phyloP scores from a whole-genome alignment of 768 basidiomycete species.

The Leucosporidium scottii region DNA sequence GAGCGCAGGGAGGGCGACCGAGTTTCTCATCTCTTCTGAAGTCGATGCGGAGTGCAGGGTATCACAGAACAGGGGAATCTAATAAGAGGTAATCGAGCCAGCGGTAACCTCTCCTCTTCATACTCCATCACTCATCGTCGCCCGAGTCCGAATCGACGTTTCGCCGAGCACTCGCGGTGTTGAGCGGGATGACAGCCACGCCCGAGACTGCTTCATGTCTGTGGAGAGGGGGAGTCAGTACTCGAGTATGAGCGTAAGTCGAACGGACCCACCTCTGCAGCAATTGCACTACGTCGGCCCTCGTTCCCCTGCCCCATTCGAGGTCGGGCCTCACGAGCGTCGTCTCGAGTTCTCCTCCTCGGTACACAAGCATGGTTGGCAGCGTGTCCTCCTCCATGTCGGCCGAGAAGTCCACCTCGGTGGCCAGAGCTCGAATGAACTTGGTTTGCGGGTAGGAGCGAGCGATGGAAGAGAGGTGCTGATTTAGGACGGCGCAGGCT shows the following conservation, averaged over 20 bases:
- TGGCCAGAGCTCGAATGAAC: conserved; percentile 33
- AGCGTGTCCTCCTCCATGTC: conserved; percentile 34
- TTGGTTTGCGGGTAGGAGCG: conserved; percentile 34
- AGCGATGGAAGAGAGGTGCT: conserved; percentile 34
- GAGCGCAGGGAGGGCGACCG: too few species aligned
- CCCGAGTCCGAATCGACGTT: not conserved
- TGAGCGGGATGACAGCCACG: not conserved
- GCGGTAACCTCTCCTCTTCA: too few species aligned
- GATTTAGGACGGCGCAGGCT: conserved; percentile 31
- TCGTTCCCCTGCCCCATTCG: conserved; percentile 23
- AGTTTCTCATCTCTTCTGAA: not conserved
- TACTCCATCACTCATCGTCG: not conserved
- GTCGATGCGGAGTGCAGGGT: not conserved
- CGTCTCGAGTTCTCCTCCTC: conserved; percentile 32
- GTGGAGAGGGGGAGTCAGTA: not conserved
- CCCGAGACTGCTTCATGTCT: not conserved
- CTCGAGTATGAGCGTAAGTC: not conserved
- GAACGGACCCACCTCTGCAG: not conserved
- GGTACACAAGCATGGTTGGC: conserved; percentile 37
- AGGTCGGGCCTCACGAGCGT: conserved; percentile 34
- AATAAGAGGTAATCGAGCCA: not conserved
- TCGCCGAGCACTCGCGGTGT: too few species aligned
- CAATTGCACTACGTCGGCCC: conserved; percentile 15
- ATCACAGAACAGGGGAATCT: not conserved
- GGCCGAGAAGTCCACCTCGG: conserved; percentile 35